Evolutionary conservation across 441 rosid genomes (phyloP), one percentile per base, ranked within the genome.

Genomic region (Pelargonium fulgidum): DNA sequence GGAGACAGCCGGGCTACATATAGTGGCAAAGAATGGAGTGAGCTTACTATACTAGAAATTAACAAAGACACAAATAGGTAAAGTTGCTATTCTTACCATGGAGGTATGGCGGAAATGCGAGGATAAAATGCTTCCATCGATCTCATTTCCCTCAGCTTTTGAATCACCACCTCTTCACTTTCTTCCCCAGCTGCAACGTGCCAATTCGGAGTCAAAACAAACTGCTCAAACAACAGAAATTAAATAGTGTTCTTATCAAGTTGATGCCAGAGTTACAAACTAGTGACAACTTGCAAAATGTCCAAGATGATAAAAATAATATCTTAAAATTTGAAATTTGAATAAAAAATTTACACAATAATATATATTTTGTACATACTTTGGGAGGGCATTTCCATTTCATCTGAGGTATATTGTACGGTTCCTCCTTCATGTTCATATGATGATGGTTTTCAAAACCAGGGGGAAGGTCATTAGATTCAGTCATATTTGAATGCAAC

Each of bases 81-180:
- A 26, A 26, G 33, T 26, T 26, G 33, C 1, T 26, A 2, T 26
- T 11, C 13, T 26, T 78, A 86, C 86, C 70, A 73, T 52, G 85
- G 68, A 66, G 94, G 94, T 67, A 88, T 83, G 9, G 80, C 78
- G 24, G 85, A 83, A 66, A 75, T 67, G 33, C 80, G 84, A 14
- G 94, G 96, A 70, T 86, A 91, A 67, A 86, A 72, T 17, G 88
- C 87, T 86, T 86, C 90, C 29, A 85, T 78, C 69, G 78, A 83
- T 69, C 81, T 84, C 50, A 81, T 52, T 74, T 77, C 88, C 44
- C 97, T 81, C 47, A 73, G 81, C 56, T 75, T 76, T 76, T 91
- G 85, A 67, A 69, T 70, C 64, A 61, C 71, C 24, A 73, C 78
- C 64, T 87, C 91, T 16, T 76, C 48, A 76, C 94, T 88, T 76